phyloP scores from a whole-genome alignment of 345 rosid genomes.

The Lepidium aucheri region DNA sequence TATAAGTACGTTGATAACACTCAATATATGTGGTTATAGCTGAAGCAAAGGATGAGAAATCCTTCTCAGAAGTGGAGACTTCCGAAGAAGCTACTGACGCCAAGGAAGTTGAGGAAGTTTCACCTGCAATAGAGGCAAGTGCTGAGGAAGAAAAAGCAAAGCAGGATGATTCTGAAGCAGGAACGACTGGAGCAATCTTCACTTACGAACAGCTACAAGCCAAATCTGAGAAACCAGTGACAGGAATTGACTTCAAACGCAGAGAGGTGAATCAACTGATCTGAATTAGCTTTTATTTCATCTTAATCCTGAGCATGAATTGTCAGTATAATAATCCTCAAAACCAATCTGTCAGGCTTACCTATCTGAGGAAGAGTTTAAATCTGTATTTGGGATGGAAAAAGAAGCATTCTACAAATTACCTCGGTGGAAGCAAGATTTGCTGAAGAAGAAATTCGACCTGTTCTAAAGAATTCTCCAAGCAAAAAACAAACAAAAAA shows the following conservation, averaged over 20 bases:
- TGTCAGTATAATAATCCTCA: background rate
- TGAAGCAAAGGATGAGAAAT: conserved; percentile 38
- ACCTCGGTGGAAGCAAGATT: conserved; percentile 94
- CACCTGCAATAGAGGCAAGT: conserved; percentile 32
- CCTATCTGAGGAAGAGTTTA: conserved; percentile 66
- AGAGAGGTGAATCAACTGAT: conserved; percentile 57
- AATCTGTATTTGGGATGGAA: conserved; percentile 49
- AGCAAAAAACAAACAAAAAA: background rate
- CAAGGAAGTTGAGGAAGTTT: conserved; percentile 38
- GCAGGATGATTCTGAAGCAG: conserved; percentile 35
- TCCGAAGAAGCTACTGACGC: conserved; percentile 38
- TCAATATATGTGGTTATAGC: conserved; percentile 18
- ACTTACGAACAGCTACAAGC: conserved; percentile 70
- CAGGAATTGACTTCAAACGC: conserved; percentile 77
- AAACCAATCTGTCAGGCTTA: conserved; percentile 45
- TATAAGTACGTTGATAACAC: background rate
- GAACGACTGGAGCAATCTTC: conserved; percentile 36
- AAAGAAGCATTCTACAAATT: conserved; percentile 66
- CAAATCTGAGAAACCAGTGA: conserved; percentile 69
- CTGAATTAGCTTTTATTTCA: background rate
- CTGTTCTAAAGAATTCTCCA: conserved; percentile 40
- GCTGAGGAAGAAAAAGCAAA: conserved; percentile 42
- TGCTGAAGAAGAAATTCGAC: conserved; percentile 68
- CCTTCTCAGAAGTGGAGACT: conserved; percentile 42
- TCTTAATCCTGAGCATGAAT: background rate